These are phyloP conservation scores for Cymodocea nodosa DNA, from an alignment of 116 monocot species.

Conservation along the genomic window DNA sequence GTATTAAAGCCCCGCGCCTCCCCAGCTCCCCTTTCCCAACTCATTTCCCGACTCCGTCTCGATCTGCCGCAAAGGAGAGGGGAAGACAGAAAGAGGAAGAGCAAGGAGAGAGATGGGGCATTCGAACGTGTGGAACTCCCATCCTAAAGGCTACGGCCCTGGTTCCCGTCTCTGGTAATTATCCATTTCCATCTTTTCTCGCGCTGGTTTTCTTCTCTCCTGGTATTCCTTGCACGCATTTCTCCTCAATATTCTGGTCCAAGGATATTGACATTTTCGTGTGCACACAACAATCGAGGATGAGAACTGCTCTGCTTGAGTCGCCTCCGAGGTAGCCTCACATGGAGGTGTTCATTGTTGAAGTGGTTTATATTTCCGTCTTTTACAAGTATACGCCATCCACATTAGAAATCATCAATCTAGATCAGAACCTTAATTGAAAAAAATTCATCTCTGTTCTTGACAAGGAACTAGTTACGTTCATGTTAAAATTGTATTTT, in stretches of 20 bases:
- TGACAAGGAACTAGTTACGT: too few relatives aligned
- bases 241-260: slow-evolving; percentile 10
- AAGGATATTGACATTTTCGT: slow-evolving; percentile 14
- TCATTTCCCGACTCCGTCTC: too few relatives aligned
- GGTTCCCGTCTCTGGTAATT: slow-evolving; percentile 29
- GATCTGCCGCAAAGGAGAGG: too few relatives aligned
- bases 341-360: slow-evolving; percentile 12
- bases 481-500: too few relatives aligned
- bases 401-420: not conserved
- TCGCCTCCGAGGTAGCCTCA: not conserved
- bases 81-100: too few relatives aligned
- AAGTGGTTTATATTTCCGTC: slow-evolving; percentile 5
- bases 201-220: not conserved
- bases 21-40: too few relatives aligned
- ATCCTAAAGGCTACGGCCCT: slow-evolving; percentile 36
- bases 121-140: slow-evolving; percentile 39
- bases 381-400: not conserved
- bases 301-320: slow-evolving; percentile 16
- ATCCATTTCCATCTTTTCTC: not conserved
- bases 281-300: slow-evolving; percentile 9
- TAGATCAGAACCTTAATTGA: not conserved
- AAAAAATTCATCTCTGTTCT: too few relatives aligned
- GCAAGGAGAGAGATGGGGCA: slow-evolving; percentile 28
- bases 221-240: slow-evolving; percentile 8
- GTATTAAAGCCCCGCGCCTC: slow-evolving; percentile 26